Percentiles rank a stretch among this genome's conserved stretches.
Evolutionary conservation across 2,329 filamentous ascomycete genomes (phyloP).

Genomic region (Leptoxyphium fumago): DNA sequence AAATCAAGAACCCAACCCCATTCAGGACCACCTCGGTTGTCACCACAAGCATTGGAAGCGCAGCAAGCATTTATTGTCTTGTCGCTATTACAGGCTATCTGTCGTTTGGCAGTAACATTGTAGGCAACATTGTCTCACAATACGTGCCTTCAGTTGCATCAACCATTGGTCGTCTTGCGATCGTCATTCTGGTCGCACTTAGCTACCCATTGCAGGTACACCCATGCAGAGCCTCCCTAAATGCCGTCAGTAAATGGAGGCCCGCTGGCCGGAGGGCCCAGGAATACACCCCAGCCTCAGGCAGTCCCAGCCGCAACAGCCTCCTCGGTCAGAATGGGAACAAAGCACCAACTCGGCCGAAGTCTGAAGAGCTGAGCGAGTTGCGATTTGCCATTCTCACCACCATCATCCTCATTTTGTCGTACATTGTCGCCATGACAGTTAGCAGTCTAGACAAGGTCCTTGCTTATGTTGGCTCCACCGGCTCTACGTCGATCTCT

Average conservation of each 20-base stretch:
- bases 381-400: slow-evolving; percentile 80
- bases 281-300: slow-evolving; percentile 14
- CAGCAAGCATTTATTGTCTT: slow-evolving; percentile 74
- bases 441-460: slow-evolving; percentile 82
- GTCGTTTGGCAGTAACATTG: slow-evolving; percentile 79
- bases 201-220: slow-evolving; percentile 93
- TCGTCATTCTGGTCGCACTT: slow-evolving; percentile 91
- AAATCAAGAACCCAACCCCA: slow-evolving; percentile 74
- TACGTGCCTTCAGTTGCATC: slow-evolving; percentile 67
- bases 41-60: slow-evolving; percentile 68
- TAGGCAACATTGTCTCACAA: slow-evolving; percentile 88
- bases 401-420: slow-evolving; percentile 67
- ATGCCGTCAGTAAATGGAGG: slow-evolving; percentile 88
- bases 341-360: slow-evolving; percentile 12
- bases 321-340: slow-evolving; percentile 9
- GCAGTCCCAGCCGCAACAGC: slow-evolving; percentile 16
- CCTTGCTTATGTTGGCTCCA: slow-evolving; percentile 87
- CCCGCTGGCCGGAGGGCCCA: slow-evolving; percentile 28
- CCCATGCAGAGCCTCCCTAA: slow-evolving; percentile 85
- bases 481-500: slow-evolving; percentile 86
- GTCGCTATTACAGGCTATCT: slow-evolving; percentile 93
- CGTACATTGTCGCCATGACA: slow-evolving; percentile 79
- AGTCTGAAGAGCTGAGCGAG: slow-evolving; percentile 56
- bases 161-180: slow-evolving; percentile 86
- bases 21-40: slow-evolving; percentile 67